phyloP scores from a whole-genome alignment of 2,329 filamentous ascomycete genomes.

The Trichoderma oligosporum region DNA sequence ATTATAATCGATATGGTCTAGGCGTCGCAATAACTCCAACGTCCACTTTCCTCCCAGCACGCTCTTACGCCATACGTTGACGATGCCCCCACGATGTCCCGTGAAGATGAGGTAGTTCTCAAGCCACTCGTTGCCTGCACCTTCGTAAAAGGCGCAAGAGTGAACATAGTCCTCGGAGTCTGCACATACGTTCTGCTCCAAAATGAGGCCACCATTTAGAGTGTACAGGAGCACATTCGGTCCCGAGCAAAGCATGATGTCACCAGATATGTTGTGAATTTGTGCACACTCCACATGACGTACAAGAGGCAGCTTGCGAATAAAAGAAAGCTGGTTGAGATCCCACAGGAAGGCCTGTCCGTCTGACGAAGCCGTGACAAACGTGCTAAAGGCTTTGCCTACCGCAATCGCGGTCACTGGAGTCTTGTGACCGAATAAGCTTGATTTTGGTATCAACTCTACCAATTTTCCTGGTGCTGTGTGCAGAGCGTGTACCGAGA shows the following conservation, averaged over 20 bases:
- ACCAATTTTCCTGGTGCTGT: constrained; percentile 63
- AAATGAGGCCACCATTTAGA: constrained; percentile 77
- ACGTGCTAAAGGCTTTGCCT: constrained; percentile 81
- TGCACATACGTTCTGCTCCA: constrained; percentile 76
- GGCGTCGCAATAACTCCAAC: constrained; percentile 71
- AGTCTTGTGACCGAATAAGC: constrained; percentile 84
- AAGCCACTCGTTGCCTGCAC: constrained; percentile 84
- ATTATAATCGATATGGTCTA: constrained; percentile 72
- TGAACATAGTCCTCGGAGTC: constrained; percentile 71
- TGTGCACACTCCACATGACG: constrained; percentile 66
- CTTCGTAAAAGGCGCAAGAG: constrained; percentile 89
- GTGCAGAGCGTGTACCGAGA: constrained; percentile 75
- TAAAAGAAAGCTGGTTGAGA: constrained; percentile 82
- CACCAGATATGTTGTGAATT: constrained; percentile 87
- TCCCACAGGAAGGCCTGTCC: constrained; percentile 90
- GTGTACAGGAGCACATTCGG: constrained; percentile 74
- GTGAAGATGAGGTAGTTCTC: constrained; percentile 85
- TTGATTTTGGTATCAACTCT: constrained; percentile 73
- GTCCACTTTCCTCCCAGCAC: constrained; percentile 61
- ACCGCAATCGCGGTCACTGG: constrained; percentile 79
- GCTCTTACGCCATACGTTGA: constrained; percentile 69
- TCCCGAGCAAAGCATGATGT: constrained; percentile 80
- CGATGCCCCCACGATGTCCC: constrained; percentile 76
- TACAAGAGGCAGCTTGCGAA: constrained; percentile 64
- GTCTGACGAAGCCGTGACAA: constrained; percentile 78